Evolutionary conservation across 2,329 filamentous ascomycete genomes (phyloP), one percentile per base, ranked within the genome.

Genomic region (Neospermospora avenae): DNA sequence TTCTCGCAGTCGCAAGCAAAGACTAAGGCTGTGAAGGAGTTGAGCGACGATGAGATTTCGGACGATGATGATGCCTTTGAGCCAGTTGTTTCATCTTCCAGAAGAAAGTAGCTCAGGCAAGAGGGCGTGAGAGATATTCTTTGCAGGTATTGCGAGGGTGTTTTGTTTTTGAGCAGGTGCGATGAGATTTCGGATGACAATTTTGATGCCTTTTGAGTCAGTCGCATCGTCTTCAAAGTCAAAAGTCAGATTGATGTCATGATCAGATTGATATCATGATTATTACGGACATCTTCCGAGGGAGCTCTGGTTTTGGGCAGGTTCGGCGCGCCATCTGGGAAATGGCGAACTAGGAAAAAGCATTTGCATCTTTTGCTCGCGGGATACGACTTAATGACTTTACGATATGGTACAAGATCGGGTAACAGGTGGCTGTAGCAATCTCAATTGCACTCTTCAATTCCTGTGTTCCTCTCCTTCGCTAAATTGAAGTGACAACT

Each of bases 41-140:
- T 87, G 57, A 87, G 84, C 62, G 84, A 86, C 60, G 85, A 88
- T 69, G 84, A 86, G 71, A 85, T 88, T 46, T 84, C 81, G 0
- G 83, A 85, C 59, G 55, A 55, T 45, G 73, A 74, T 59, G 82
- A 85, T 71, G 78, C 78, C 0, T 87, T 88, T 71, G 83, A 86
- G 71, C 69, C 69, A 3, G 63, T 68, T 57, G 51, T 55, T 56
- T 55, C 63, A 16, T 67, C 64, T 39, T 57, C 37, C 8, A 59
- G 55, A 59, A 54, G 49, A 54, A 51, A 41, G 52, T 55, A 34
- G 28, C 18, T 34, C 16, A 5, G 20, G 25, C 13, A 7, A 24
- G 11, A 46, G 13, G 28, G 24, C 8, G 1, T 31, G 25, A 55
- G 53, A 18, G 18, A 45, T 45, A 24, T 31, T 2, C 5, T 7